Evolutionary conservation across 192 early-diverging fungal species (phyloP).

Genomic region (Bifiguratus adelaidae): DNA sequence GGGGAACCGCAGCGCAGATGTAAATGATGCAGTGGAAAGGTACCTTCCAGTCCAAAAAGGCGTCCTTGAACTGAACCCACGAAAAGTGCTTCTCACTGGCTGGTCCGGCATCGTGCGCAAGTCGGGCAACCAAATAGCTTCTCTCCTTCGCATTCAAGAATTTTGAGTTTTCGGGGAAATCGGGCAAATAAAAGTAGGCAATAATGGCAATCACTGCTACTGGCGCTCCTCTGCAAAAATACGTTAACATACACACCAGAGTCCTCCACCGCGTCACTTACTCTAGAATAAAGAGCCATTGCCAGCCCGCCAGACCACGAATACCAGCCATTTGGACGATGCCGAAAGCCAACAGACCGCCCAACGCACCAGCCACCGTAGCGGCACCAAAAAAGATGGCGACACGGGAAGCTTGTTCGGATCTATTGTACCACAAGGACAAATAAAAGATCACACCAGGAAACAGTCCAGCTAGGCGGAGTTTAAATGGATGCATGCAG

Average conservation of each 20-base stretch:
- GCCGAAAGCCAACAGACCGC: constrained; percentile 54
- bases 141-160: constrained; percentile 32
- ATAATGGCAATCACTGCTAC: constrained; percentile 21
- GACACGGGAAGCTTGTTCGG: constrained; percentile 39
- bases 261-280: too few relatives aligned
- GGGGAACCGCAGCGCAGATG: constrained; percentile 50
- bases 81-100: constrained; percentile 32
- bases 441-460: constrained; percentile 46
- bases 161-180: constrained; percentile 31
- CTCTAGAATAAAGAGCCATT: too few relatives aligned
- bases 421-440: constrained; percentile 39
- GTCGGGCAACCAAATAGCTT: constrained; percentile 24
- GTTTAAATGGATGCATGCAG: constrained; percentile 24
- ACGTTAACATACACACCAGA: too few relatives aligned
- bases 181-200: constrained; percentile 31
- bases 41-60: constrained; percentile 32
- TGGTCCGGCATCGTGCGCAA: constrained; percentile 33
- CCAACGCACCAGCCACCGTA: constrained; percentile 45
- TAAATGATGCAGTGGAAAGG: constrained; percentile 41
- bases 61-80: constrained; percentile 34
- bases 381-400: constrained; percentile 40
- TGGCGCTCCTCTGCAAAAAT: too few relatives aligned
- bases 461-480: constrained; percentile 42
- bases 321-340: constrained; percentile 41
- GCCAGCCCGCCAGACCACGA: constrained; percentile 32